These are phyloP conservation scores for Papiliotrema terrestris DNA, from an alignment of 1,284 basidiomycete species.

Conservation along the genomic window DNA sequence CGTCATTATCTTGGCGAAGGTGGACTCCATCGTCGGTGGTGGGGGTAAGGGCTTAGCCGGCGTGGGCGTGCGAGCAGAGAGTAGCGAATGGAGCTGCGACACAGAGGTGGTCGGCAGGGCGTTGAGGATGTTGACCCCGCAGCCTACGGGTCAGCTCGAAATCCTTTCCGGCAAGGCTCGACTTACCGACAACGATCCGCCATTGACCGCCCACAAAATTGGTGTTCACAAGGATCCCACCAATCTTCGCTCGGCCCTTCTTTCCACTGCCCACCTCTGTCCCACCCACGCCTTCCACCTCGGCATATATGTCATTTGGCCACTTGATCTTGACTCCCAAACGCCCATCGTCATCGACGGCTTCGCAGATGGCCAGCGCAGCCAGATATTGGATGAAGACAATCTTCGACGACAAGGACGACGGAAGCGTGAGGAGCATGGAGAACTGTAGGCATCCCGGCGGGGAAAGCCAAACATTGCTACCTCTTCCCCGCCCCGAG, in stretches of 20 bases:
- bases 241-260: conserved; percentile 65
- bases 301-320: conserved; percentile 94
- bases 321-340: conserved; percentile 79
- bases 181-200: conserved; percentile 74
- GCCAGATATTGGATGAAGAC: conserved; percentile 97
- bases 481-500: conserved; percentile 80
- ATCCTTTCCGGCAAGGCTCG: background rate
- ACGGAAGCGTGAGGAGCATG: conserved; percentile 62
- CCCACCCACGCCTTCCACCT: conserved; percentile 49
- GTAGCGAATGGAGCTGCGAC: conserved; percentile 57
- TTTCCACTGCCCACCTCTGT: conserved; percentile 39
- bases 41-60: conserved; percentile 35
- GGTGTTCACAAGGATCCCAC: conserved; percentile 88
- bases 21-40: conserved; percentile 65
- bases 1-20: conserved; percentile 71
- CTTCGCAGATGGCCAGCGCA: conserved; percentile 83
- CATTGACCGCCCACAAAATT: conserved; percentile 70
- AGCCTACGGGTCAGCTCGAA: conserved; percentile 57
- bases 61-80: conserved; percentile 20
- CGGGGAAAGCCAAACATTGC: conserved; percentile 91
- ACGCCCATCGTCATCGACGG: conserved; percentile 56
- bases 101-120: conserved; percentile 78
- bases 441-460: conserved; percentile 85
- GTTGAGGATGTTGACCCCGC: conserved; percentile 85
- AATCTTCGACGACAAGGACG: conserved; percentile 60